phyloP scores from a whole-genome alignment of 768 basidiomycete species.

The Tylopilus balloui region DNA sequence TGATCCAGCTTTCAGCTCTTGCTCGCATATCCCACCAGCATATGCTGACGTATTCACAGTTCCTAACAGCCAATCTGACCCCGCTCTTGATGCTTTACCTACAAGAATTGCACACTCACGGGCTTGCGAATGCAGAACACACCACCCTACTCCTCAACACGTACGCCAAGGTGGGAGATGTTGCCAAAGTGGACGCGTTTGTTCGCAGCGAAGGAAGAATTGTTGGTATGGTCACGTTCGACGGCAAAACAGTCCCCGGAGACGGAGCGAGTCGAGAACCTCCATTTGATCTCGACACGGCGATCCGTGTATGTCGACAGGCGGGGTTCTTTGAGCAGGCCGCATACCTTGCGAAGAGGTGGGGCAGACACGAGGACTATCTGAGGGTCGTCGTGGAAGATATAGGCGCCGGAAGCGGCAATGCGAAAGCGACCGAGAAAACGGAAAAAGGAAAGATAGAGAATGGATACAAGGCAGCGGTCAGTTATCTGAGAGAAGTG shows the following conservation, averaged over 20 bases:
- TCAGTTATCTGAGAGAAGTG: conserved; percentile 73
- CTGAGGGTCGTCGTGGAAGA: conserved; percentile 93
- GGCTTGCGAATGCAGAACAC: conserved; percentile 92
- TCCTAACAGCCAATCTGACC: conserved; percentile 93
- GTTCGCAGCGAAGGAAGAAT: conserved; percentile 80
- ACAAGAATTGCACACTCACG: conserved; percentile 87
- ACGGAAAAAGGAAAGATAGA: conserved; percentile 34
- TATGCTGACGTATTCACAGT: conserved; percentile 44
- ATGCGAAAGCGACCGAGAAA: conserved; percentile 11
- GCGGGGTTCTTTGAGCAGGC: conserved; percentile 97
- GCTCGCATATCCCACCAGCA: not conserved
- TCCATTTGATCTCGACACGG: conserved; percentile 96
- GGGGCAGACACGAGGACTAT: conserved; percentile 89
- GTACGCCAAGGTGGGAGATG: conserved; percentile 95
- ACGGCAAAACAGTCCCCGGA: conserved; percentile 19
- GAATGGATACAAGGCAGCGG: conserved; percentile 61
- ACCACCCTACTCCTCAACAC: conserved; percentile 96
- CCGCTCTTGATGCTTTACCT: conserved; percentile 94
- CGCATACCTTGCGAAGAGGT: conserved; percentile 87
- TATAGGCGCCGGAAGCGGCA: conserved; percentile 39
- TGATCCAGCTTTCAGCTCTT: not conserved
- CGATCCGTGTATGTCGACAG: conserved; percentile 93
- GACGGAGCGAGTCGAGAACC: conserved; percentile 58
- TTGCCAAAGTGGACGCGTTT: conserved; percentile 82
- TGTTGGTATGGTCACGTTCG: conserved; percentile 18